Evolutionary conservation across 495 filamentous ascomycete genomes (phyloP).

Genomic region (Sordaria brevicollis): DNA sequence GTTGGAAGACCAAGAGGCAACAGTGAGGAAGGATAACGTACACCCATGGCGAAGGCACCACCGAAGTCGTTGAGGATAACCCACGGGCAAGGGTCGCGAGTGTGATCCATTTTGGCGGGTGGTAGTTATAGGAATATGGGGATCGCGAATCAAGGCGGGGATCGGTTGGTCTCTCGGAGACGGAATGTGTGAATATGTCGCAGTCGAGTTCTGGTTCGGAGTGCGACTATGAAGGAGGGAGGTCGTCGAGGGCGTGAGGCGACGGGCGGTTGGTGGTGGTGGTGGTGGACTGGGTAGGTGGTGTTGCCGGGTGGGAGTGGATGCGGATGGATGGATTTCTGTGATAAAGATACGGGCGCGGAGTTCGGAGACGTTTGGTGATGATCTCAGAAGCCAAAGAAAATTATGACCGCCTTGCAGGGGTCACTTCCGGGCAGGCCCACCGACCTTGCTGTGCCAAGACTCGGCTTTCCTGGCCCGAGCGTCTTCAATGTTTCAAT

Average conservation of each 20-base stretch:
- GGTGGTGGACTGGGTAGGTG: background rate
- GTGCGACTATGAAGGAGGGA: background rate
- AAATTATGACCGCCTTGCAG: slow-evolving; percentile 8
- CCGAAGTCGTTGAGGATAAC: slow-evolving; percentile 94
- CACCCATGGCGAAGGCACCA: slow-evolving; percentile 95
- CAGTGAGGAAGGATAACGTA: slow-evolving; percentile 35
- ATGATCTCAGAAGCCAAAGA: slow-evolving; percentile 13
- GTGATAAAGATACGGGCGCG: background rate
- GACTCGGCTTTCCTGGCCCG: background rate
- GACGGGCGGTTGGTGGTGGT: background rate
- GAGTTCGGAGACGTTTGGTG: slow-evolving; percentile 1
- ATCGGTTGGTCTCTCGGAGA: background rate
- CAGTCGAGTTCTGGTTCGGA: background rate
- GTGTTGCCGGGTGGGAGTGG: background rate
- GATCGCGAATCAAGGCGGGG: background rate
- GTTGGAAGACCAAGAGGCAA: background rate
- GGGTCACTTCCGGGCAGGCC: slow-evolving; percentile 2
- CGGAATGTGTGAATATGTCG: background rate
- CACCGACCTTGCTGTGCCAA: background rate
- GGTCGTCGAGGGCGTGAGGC: background rate
- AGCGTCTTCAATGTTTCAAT: background rate
- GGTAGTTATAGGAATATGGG: background rate
- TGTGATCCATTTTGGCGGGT: slow-evolving; percentile 58
- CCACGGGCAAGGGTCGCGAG: slow-evolving; percentile 89
- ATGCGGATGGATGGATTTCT: background rate